Conservation (phyloP, 192 early-diverging fungal species). For the Mortierella hygrophila region DNA sequence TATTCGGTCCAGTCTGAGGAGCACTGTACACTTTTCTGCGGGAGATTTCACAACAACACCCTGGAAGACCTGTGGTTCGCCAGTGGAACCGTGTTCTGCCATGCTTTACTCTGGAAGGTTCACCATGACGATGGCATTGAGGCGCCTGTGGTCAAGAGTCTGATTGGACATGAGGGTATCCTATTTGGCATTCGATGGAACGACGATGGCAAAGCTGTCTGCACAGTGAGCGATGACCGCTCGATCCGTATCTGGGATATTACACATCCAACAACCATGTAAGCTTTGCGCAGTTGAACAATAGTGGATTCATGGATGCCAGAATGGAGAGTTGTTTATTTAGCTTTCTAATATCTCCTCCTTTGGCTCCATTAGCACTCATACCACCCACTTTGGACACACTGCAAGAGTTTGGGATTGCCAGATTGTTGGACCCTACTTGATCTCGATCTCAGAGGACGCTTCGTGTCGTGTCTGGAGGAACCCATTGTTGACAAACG, state of each 20-base stretch:
- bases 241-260: slow-evolving; percentile 82
- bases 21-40: slow-evolving; percentile 81
- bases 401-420: slow-evolving; percentile 86
- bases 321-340: not conserved
- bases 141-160: slow-evolving; percentile 55
- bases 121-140: slow-evolving; percentile 46
- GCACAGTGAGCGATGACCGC: slow-evolving; percentile 87
- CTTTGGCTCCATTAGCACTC: not conserved
- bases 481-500: slow-evolving; percentile 46
- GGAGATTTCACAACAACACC: slow-evolving; percentile 74
- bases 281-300: not conserved
- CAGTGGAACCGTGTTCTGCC: slow-evolving; percentile 88
- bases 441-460: slow-evolving; percentile 85
- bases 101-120: slow-evolving; percentile 80
- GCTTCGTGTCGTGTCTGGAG: slow-evolving; percentile 86
- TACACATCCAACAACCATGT: slow-evolving; percentile 41
- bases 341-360: not conserved
- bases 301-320: not conserved
- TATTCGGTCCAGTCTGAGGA: slow-evolving; percentile 71
- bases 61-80: slow-evolving; percentile 67
- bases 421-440: slow-evolving; percentile 63
- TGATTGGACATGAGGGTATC: slow-evolving; percentile 80
- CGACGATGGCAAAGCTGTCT: slow-evolving; percentile 65
- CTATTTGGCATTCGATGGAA: slow-evolving; percentile 83
- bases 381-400: slow-evolving; percentile 74